Conservation (phyloP, 208 protist species). For the Leishmania martiniquensis region DNA sequence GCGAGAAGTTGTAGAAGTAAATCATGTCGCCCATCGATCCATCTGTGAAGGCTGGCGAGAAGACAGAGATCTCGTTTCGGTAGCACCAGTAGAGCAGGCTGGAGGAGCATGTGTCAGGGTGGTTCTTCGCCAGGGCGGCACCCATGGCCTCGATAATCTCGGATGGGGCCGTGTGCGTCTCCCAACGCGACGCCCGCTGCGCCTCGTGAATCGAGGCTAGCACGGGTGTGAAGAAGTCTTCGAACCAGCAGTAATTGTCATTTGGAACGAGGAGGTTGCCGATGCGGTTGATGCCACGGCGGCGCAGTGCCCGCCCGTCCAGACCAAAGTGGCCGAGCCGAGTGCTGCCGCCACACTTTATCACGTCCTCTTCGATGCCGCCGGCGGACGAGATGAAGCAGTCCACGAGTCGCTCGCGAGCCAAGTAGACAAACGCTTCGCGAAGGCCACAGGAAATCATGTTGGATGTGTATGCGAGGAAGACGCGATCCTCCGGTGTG, state of each 20-base stretch:
- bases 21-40: slow-evolving; percentile 99
- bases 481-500: slow-evolving; percentile 83
- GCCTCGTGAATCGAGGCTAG: slow-evolving; percentile 93
- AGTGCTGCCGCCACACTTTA: slow-evolving; percentile 98
- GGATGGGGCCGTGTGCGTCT: slow-evolving; percentile 92
- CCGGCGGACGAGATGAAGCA: slow-evolving; percentile 98
- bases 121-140: slow-evolving; percentile 67
- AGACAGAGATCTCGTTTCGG: slow-evolving; percentile 99
- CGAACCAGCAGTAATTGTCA: slow-evolving; percentile 99
- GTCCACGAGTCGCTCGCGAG: slow-evolving; percentile 96
- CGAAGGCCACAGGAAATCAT: slow-evolving; percentile 99
- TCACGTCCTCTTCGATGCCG: slow-evolving; percentile 99
- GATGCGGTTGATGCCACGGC: slow-evolving; percentile 97
- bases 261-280: slow-evolving; percentile 99
- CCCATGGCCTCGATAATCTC: slow-evolving; percentile 97
- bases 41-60: slow-evolving; percentile 99
- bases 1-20: slow-evolving; percentile 99
- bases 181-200: slow-evolving; percentile 83
- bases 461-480: slow-evolving; percentile 99
- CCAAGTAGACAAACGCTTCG: slow-evolving; percentile 98
- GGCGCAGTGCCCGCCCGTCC: slow-evolving; percentile 89
- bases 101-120: slow-evolving; percentile 91
- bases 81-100: slow-evolving; percentile 99
- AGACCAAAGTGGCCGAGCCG: slow-evolving; percentile 96
- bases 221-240: slow-evolving; percentile 99